Percentiles rank a stretch among this genome's conserved stretches.
Conservation (phyloP, 768 basidiomycete species). For the Russula ochroleuca region DNA sequence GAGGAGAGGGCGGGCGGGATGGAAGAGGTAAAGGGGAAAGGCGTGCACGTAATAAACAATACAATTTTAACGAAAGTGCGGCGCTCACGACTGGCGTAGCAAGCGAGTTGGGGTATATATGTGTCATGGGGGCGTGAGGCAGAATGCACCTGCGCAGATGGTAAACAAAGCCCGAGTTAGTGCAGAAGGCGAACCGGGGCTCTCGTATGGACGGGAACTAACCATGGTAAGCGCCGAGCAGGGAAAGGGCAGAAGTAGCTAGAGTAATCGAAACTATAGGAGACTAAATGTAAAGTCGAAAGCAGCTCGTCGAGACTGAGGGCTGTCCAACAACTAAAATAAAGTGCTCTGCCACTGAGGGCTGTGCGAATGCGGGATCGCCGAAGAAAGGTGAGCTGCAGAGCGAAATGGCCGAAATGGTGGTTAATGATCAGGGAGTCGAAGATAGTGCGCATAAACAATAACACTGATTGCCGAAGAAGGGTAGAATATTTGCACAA, state of each 20-base stretch:
- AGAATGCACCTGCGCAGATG: slow-evolving; percentile 4
- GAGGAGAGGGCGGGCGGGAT: too few species aligned
- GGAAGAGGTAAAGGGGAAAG: background rate
- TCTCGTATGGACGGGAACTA: slow-evolving; percentile 1
- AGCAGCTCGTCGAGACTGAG: slow-evolving; percentile 15
- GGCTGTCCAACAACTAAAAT: slow-evolving; percentile 20
- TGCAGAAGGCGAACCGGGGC: background rate
- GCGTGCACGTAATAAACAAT: slow-evolving; percentile 22
- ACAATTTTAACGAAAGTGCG: slow-evolving; percentile 24
- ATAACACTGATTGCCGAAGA: slow-evolving; percentile 24
- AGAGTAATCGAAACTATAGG: slow-evolving; percentile 20
- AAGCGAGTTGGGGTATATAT: slow-evolving; percentile 26
- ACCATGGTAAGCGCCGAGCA: slow-evolving; percentile 1
- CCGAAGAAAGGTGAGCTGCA: slow-evolving; percentile 2
- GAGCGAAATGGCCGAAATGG: slow-evolving; percentile 10
- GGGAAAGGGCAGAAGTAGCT: slow-evolving; percentile 12
- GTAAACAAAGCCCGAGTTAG: background rate
- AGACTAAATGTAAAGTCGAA: slow-evolving; percentile 15
- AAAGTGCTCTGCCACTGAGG: slow-evolving; percentile 17
- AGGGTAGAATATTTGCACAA: slow-evolving; percentile 25
- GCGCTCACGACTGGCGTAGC: slow-evolving; percentile 20
- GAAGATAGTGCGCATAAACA: slow-evolving; percentile 24
- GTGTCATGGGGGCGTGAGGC: slow-evolving; percentile 17
- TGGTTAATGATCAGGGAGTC: slow-evolving; percentile 18
- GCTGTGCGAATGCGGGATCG: slow-evolving; percentile 4